Evolutionary conservation across 768 basidiomycete genomes (phyloP), one percentile per base, ranked within the genome.

Genomic region (Rossbeevera mucosa): DNA sequence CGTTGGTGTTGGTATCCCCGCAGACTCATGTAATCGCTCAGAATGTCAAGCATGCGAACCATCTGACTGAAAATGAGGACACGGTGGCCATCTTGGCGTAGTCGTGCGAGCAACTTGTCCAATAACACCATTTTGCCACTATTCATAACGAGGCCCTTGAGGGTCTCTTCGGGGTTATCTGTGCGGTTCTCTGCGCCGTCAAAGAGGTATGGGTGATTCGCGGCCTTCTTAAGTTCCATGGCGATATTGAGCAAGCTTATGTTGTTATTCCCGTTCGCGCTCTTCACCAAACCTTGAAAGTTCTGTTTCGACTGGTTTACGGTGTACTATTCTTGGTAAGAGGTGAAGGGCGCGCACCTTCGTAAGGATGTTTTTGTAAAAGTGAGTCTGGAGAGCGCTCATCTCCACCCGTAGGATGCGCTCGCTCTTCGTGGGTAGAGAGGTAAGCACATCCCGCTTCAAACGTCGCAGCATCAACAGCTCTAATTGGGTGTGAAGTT

Each of bases 21-120:
- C 51, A 94, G 74, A 36, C 74, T 73, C 86, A 98, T 93, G 72
- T 97, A 98, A 71, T 99, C 96, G 58, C 91, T 94, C 62, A 99
- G 82, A 67, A 99, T 98, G 72, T 99, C 96, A 42, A 99, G 79
- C 84, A 98, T 91, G 53, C 96, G 85, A 53, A 98, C 94, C 96
- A 99, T 99, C 71, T 97, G 93, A 63, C 94, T 96, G 77, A 99
- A 99, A 62, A 99, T 98, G 61, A 99, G 80, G 24, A 99, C 96
- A 46, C 96, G 89, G 64, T 98, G 96, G 3, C 91, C 90, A 66
- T 98, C 95, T 59, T 81, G 84, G 62, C 88, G 88, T 46, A 98
- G 80, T 16, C 91, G 85, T 21, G 78, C 80, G n/a, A 98, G 83
- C 14, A 99, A 81, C 70, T 99, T 99, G 75, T 99, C 96, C 50